Conservation (phyloP, 2,329 filamentous ascomycete species). For the Xylaria sp. region DNA sequence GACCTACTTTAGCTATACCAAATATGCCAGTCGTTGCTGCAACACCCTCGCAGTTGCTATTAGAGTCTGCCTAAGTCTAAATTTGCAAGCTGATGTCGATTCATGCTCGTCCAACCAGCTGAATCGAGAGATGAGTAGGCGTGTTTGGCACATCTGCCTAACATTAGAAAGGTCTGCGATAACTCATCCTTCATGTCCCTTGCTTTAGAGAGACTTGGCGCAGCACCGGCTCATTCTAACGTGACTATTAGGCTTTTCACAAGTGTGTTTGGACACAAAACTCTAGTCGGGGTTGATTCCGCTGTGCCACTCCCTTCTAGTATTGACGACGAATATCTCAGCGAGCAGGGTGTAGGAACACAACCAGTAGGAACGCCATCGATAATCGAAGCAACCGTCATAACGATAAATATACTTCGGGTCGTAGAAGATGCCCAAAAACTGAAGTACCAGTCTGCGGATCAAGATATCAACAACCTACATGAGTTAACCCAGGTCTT, state of each 20-base stretch:
- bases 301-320: background rate
- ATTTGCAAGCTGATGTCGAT: background rate
- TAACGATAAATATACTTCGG: background rate
- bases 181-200: background rate
- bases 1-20: background rate
- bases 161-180: background rate
- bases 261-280: background rate
- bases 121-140: background rate
- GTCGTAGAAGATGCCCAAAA: background rate
- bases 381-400: background rate
- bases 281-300: background rate
- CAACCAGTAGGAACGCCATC: background rate
- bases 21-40: background rate
- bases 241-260: background rate
- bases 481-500: background rate
- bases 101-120: background rate
- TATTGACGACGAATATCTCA: conserved; percentile 3
- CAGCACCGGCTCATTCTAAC: too few species aligned
- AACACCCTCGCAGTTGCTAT: conserved; percentile 1
- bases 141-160: background rate
- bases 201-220: too few species aligned
- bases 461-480: background rate
- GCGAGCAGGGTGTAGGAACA: background rate
- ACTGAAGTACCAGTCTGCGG: background rate
- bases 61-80: background rate